Evolutionary conservation across 176 grass and related monocot species (phyloP), one percentile per base, ranked within the genome.

Genomic region (Urochloa ruziziensis): DNA sequence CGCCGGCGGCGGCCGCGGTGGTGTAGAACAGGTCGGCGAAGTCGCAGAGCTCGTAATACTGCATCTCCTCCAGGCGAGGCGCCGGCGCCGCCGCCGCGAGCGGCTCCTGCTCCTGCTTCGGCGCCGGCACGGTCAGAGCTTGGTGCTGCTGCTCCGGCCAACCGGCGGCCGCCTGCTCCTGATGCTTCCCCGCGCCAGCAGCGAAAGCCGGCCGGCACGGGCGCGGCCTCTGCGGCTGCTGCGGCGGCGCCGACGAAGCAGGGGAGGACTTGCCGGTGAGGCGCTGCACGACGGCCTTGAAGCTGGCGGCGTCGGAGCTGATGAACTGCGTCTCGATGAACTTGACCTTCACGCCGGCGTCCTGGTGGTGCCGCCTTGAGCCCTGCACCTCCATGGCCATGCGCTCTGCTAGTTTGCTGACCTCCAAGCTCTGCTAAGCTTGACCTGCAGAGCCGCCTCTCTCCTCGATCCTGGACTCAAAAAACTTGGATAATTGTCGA

Each of bases 321-420:
- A 95, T 77, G 54, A 91, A 95, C 72, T 70, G 90, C 69, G 93
- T 93, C 90, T 95, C 90, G 88, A 95, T 88, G 82, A 92, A 65
- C 79, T 89, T 93, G 39, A 95, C 85, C 83, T 91, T 95, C 24
- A 91, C 87, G 23, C 75, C 70, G 27, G 47, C 27, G 21, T 21
- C 32, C 10, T 70, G 36, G 35, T 43, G 58, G n/a, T 40, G 39
- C 65, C 27, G 57, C 67, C 69, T 76, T 47, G 61, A 63, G 21
- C 70, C 61, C 27, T 88, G 57, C 16, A 83, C 27, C 35, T 75
- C 78, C 90, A 85, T 81, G 39, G 56, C 40, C 81, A 81, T 68
- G 32, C 19, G 57, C 36, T 19, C 7, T 4, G 24, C 3, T 19
- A 4, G 4, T 0, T 3, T n/a, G 40, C n/a, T 10, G 3, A 48